Base-by-base conservation (phyloP, 176 grass and related monocot species). In the Themeda triandra region DNA sequence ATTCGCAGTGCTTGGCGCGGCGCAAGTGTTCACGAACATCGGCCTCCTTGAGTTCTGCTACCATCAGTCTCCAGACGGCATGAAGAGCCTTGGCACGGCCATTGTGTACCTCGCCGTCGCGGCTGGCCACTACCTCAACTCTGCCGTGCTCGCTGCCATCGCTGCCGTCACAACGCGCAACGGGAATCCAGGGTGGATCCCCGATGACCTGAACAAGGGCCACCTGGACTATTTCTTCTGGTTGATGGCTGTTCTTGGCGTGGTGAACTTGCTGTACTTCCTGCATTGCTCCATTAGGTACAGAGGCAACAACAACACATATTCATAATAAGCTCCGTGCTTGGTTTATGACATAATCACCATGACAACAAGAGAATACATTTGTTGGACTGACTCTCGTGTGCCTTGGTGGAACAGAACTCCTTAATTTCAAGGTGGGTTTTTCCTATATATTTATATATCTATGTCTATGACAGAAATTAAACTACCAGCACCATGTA, bases 31-130 rank as follows among this genome's bases (percentile, higher is more conserved):
- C 62, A 19, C 77, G 6, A 29, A 45, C 76, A 40, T 91, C 6
- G 89, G 81, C 63, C 27, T 79, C 40, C 62, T 87, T 8, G 81
- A 87, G 69, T 44, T 89, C 73, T 89, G 81, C 83, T 89, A 89
- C 24, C 37, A 85, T 6, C 49, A 85, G 71, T 76, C 88, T 19
- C 83, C 88, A 0, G 8, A 44, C 10, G 41, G 41, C 11, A 44
- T 44, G 11, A 44, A 44, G 41, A 44, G 41, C 41, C 41, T 44
- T 1, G 41, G 41, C 41, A 41, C 40, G 10, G 40, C 40, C 40
- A 8, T 41, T 41, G 40, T 8, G 40, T 66, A 66, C 15, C 77
- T 85, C 45, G 49, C 79, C 6, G 10, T 80, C 0, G 84, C 63
- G 4, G 71, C 63, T 6, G 88, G 88, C 2, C 71, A 21, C 63